Percentiles rank a stretch among this genome's conserved stretches.
Conservation (phyloP, 2,329 filamentous ascomycete species). For the Ophiobolus disseminans region DNA sequence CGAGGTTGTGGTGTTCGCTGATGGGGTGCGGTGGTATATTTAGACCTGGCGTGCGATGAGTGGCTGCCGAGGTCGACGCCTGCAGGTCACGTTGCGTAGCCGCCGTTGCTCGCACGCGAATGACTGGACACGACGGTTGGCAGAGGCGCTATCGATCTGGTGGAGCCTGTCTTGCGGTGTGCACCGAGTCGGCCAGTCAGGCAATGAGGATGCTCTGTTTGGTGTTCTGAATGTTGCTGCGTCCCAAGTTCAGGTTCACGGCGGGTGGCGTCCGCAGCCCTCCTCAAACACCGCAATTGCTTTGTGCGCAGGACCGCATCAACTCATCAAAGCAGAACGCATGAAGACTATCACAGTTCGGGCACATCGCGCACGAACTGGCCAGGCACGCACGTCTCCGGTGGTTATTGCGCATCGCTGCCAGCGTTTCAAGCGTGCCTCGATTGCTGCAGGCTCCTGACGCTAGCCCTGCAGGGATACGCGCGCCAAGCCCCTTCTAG, state of each 20-base stretch:
- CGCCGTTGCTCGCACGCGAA: constrained; percentile 33
- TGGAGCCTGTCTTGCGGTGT: constrained; percentile 35
- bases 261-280: not conserved
- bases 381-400: constrained; percentile 16
- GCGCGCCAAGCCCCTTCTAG: constrained; percentile 19
- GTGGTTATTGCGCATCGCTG: constrained; percentile 27
- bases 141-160: constrained; percentile 34
- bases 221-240: constrained; percentile 14
- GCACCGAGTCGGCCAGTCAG: constrained; percentile 21
- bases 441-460: constrained; percentile 14
- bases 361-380: constrained; percentile 25
- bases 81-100: constrained; percentile 22
- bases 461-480: constrained; percentile 20
- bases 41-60: constrained; percentile 18
- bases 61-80: constrained; percentile 12
- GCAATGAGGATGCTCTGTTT: constrained; percentile 31
- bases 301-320: constrained; percentile 1
- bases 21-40: constrained; percentile 24
- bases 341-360: constrained; percentile 1
- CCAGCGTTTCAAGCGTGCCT: constrained; percentile 33
- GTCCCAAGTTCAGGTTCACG: too few species aligned
- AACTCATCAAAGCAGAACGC: not conserved
- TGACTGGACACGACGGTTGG: constrained; percentile 25
- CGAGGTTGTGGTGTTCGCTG: not conserved
- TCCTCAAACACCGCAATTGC: too few species aligned